A percentile compares a stretch with the other conserved stretches of the same genome.
Conservation (phyloP, 257 asterid genomes). For the Anisodus tanguticus region DNA sequence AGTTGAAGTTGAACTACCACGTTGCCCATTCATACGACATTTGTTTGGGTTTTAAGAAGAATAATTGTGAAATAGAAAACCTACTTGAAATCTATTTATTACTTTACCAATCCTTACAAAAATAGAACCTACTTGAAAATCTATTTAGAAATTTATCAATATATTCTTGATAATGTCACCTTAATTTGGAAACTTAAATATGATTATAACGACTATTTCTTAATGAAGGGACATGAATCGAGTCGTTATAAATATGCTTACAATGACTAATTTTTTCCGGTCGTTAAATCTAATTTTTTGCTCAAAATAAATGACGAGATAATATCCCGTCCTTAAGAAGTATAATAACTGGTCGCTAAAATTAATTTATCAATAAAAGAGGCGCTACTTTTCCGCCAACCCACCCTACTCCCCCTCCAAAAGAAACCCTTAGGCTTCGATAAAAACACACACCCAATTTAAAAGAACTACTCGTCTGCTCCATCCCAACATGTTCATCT, state of each 20-base stretch:
- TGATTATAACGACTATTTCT: neutral
- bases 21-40: neutral
- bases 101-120: neutral
- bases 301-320: neutral
- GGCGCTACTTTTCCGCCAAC: neutral
- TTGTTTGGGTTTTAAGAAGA: neutral
- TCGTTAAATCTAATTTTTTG: neutral
- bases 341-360: neutral
- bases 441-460: neutral
- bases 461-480: neutral
- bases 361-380: neutral
- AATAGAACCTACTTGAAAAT: neutral
- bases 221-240: neutral
- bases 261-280: neutral
- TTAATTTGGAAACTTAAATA: neutral
- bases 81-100: neutral
- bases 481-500: neutral
- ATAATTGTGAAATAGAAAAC: neutral
- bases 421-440: neutral
- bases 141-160: neutral
- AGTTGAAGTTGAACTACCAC: slow-evolving; percentile 21
- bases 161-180: slow-evolving; percentile 14
- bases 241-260: neutral
- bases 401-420: neutral
- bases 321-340: neutral